Evolutionary conservation across 2,329 filamentous ascomycete species (phyloP).

Genomic region (Aspergillus pseudonomiae): DNA sequence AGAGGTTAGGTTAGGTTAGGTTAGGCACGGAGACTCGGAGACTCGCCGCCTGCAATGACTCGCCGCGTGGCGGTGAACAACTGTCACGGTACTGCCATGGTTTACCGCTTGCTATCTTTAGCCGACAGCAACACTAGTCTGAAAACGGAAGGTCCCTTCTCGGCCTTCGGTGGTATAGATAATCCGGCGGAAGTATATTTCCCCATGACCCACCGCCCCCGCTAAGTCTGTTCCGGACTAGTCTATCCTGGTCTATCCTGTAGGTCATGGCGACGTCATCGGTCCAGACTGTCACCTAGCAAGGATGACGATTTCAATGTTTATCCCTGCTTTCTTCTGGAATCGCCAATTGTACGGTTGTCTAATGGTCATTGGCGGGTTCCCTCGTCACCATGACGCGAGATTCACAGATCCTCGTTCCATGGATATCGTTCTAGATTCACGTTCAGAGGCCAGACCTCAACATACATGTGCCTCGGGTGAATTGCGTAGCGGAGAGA

Average conservation of each 20-base stretch:
- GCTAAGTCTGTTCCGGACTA: conserved; percentile 2
- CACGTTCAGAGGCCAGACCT: background rate
- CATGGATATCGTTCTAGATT: background rate
- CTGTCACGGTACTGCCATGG: conserved; percentile 6
- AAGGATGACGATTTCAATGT: background rate
- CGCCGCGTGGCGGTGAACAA: conserved; percentile 22
- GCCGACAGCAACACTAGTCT: background rate
- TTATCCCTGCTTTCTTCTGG: background rate
- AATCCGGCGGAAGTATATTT: conserved; percentile 6
- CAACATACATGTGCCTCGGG: background rate
- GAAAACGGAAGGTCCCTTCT: background rate
- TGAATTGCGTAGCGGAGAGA: conserved; percentile 1
- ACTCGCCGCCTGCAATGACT: conserved; percentile 14
- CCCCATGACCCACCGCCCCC: background rate
- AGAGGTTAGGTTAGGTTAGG: conserved; percentile 1
- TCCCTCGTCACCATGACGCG: conserved; percentile 14
- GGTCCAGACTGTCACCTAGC: background rate
- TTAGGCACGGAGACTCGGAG: conserved; percentile 6
- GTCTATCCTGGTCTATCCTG: no score
- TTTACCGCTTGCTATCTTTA: conserved; percentile 15
- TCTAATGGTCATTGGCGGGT: background rate
- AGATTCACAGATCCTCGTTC: conserved; percentile 1
- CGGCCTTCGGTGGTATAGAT: conserved; percentile 9
- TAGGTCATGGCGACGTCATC: conserved; percentile 20
- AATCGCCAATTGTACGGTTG: background rate